Percentiles rank a stretch among this genome's conserved stretches.
These are phyloP conservation scores for Chionographis japonica DNA, from an alignment of 106 monocot species.

Conservation along the genomic window DNA sequence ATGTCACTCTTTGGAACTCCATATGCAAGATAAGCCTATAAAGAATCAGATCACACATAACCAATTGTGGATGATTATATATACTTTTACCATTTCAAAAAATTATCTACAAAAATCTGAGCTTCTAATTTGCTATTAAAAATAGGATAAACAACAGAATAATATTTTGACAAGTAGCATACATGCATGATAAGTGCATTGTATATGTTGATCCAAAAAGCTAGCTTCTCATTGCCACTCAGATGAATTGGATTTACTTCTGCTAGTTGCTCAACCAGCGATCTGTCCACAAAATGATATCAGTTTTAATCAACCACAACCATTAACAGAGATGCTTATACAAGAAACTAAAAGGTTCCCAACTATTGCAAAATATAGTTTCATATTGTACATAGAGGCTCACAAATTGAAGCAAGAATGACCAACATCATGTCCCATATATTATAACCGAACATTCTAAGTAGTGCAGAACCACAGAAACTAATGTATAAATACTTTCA, in stretches of 20 bases:
- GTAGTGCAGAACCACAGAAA: too few species aligned
- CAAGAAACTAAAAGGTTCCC: too few species aligned
- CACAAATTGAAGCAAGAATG: too few species aligned
- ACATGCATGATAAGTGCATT: constrained; percentile 97
- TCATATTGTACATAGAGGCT: too few species aligned
- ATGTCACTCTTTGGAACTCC: constrained; percentile 80
- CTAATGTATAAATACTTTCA: too few species aligned
- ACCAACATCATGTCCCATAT: too few species aligned
- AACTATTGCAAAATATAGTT: too few species aligned
- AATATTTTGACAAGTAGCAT: constrained; percentile 9
- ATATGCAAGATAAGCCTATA: constrained; percentile 90
- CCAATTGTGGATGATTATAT: too few species aligned
- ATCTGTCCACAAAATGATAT: constrained; percentile 33
- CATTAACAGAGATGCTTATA: not conserved
- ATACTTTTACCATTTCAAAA: not conserved
- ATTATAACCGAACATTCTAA: too few species aligned
- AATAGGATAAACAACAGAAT: not conserved
- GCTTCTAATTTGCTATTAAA: not conserved
- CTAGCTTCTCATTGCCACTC: constrained; percentile 54
- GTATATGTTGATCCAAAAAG: constrained; percentile 94
- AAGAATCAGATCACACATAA: constrained; percentile 5
- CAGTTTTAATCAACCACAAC: not conserved
- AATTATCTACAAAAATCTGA: not conserved
- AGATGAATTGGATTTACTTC: constrained; percentile 77
- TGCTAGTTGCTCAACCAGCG: constrained; percentile 67